Evolutionary conservation across 116 monocot genomes (phyloP).

Genomic region (Dioscorea cayenensis): DNA sequence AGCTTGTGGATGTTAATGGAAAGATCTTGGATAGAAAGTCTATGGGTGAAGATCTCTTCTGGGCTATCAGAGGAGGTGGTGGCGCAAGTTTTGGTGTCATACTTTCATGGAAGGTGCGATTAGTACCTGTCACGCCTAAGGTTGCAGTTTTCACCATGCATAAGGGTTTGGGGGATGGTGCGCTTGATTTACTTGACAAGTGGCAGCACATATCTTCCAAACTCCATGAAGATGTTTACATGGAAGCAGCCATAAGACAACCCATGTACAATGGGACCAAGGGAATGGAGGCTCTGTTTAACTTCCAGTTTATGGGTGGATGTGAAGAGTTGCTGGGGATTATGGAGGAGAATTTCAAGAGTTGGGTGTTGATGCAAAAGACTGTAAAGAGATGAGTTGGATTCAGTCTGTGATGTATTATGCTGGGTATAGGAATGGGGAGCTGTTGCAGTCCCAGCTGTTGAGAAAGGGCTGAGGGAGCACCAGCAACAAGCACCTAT

Average conservation of each 20-base stretch:
- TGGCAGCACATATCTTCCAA: constrained; percentile 1
- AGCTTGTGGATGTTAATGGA: neutral
- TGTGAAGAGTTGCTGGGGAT: neutral
- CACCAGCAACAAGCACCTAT: too few relatives aligned
- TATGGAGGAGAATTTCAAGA: neutral
- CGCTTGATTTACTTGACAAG: neutral
- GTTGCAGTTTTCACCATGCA: constrained; percentile 7
- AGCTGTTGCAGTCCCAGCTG: too few relatives aligned
- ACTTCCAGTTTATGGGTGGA: neutral
- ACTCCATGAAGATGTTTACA: neutral
- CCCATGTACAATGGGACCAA: neutral
- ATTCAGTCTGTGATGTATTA: neutral
- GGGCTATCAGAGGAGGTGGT: constrained; percentile 12
- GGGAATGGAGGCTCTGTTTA: constrained; percentile 1
- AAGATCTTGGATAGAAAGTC: neutral
- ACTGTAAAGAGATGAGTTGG: constrained; percentile 10
- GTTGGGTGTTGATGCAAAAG: neutral
- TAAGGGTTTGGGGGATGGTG: neutral
- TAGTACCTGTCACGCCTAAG: neutral
- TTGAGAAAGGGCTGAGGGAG: too few relatives aligned
- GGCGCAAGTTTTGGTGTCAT: constrained; percentile 11
- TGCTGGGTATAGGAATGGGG: neutral
- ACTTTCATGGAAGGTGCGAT: constrained; percentile 1
- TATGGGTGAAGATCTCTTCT: constrained; percentile 5
- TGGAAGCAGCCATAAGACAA: neutral